phyloP scores from a whole-genome alignment of 75 land plant genomes.

The Picea sitchensis region DNA sequence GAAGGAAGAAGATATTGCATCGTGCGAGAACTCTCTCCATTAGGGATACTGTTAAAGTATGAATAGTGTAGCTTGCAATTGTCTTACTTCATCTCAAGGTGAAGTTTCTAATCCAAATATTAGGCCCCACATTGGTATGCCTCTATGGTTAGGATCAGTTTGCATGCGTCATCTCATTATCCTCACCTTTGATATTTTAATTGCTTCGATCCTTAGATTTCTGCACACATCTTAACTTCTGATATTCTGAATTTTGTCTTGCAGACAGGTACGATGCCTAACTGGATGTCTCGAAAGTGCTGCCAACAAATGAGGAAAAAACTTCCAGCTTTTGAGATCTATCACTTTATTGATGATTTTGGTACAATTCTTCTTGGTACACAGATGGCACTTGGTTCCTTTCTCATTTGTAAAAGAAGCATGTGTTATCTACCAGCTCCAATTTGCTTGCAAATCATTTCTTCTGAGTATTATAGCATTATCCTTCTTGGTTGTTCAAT shows the following conservation, averaged over 20 bases:
- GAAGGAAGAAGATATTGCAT: neutral
- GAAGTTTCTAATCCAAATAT: neutral
- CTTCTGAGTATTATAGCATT: neutral
- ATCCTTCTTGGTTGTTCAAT: neutral
- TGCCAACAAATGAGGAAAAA: neutral
- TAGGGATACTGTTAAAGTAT: neutral
- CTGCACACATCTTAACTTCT: neutral
- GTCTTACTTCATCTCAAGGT: neutral
- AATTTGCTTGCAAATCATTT: neutral
- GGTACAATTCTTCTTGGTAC: neutral
- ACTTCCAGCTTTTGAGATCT: neutral
- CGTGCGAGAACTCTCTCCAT: neutral
- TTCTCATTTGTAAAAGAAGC: neutral
- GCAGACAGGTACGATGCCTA: neutral
- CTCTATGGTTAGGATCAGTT: neutral
- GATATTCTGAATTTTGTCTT: neutral
- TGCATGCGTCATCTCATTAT: neutral
- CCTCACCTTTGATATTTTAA: neutral
- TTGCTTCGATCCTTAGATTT: neutral
- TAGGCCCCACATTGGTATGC: neutral
- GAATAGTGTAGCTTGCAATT: neutral
- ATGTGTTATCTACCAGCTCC: neutral
- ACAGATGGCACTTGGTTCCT: neutral
- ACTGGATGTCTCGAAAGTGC: neutral
- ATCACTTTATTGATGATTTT: neutral